Evolutionary conservation across 805 yeast genomes (phyloP), one percentile per base, ranked within the genome.

Genomic region (Yueomyces sp.): DNA sequence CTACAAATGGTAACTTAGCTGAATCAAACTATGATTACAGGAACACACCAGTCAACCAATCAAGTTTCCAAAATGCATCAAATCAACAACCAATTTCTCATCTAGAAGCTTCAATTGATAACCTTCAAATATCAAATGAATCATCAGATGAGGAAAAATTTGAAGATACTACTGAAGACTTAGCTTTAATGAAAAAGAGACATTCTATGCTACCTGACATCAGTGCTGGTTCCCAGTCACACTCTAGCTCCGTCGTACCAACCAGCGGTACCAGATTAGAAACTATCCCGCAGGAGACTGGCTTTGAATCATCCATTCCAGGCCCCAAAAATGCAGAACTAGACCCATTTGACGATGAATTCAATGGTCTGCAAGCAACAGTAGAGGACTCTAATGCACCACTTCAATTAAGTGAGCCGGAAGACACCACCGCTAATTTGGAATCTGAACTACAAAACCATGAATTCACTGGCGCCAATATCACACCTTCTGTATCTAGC

Each of bases 291-390:
- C 31, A 27, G 28, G 28, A 38, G 9, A 27, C 40, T 11, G 29
- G 32, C 11, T 11, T 7, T 5, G 5, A 19, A 7, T 7, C 28
- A 26, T 26, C 5, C 39, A 26, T 12, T 34, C 37, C 12, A 34
- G 45, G 45, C 36, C 45, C 50, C 27, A 47, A 43, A 26, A 40
- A 47, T 19, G 50, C 43, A 3, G 39, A 38, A 5, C 48, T 46
- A 40, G 57, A 56, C 46, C 55, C 50, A 26, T 68, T 67, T 47
- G 72, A 63, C 46, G 69, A 66, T 48, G 72, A 67, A 38, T 70
- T 71, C 52, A 66, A 60, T 31, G 74, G 66, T 11, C 53, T 69
- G 45, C 69, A 67, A 40, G 69, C 69, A 32, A 69, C 72, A 4
- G 64, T 68, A 2, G 65, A 60, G 33, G 69, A 63, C 28, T 54